Base-by-base conservation (phyloP, 2,329 filamentous ascomycete species). In the Fusarium piperis region DNA sequence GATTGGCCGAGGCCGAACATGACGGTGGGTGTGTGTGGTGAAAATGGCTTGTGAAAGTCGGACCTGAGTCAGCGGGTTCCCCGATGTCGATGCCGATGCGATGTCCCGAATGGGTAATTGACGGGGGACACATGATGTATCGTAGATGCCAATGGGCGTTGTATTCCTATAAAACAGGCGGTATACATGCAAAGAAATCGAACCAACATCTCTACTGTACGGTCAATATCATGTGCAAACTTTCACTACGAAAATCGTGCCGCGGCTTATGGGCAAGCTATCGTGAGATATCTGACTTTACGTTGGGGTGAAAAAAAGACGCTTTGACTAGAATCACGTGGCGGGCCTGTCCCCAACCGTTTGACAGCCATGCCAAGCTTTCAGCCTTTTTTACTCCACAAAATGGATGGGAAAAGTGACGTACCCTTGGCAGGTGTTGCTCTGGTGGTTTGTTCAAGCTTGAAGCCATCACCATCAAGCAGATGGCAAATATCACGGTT, bases 21-120 rank as follows among this genome's bases (percentile, higher is more conserved):
- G 71, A 72, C 67, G 61, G 61, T 62, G 56, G 62, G 35, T 38
- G 30, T 59, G 38, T 6, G 38, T 20, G 39, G 18, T 23, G 23
- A 12, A 4, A 35, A 74, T 72, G 70, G 74, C 74, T 76, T 76
- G 74, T 76, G 74, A 76, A 71, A 76, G 65, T 70, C 62, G 55
- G 62, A 30, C 41, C 68, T 60, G 69, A 73, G 61, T 74, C 63
- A 67, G 67, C 59, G 10, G 18, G 30, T 20, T 7, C 51, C 51
- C 39, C 20, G 11, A 20, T 38, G 36, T n/a, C 23, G 23, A 23
- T 23, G 23, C 23, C 23, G 23, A 23, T 38, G 35, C 35, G 56
- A 46, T 36, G 46, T 39, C 46, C 64, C 58, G 60, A 57, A 46
- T 35, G 36, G 55, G 63, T 35, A 63, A 48, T 32, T 35, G 36